These are phyloP conservation scores for Plasmopara halstedii DNA, from an alignment of 352 stramenopile species.

Conservation along the genomic window DNA sequence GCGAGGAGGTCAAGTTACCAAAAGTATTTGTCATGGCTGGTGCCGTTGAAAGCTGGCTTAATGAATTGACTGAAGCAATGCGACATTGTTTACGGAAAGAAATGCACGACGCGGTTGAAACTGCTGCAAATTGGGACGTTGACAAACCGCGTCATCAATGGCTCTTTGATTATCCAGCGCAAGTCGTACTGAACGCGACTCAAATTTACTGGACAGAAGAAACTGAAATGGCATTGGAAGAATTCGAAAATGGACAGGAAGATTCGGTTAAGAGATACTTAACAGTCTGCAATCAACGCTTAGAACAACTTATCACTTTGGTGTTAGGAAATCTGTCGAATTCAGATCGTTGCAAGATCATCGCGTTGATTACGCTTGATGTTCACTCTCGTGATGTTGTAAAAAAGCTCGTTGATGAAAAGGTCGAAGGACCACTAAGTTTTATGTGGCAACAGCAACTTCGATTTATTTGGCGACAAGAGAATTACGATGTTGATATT, in stretches of 20 bases:
- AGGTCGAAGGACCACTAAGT: constrained; percentile 80
- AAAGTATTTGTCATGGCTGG: constrained; percentile 80
- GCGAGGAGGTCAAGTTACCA: constrained; percentile 51
- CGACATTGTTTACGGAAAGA: constrained; percentile 74
- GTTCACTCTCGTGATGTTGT: constrained; percentile 93
- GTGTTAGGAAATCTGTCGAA: constrained; percentile 85
- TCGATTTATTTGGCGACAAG: constrained; percentile 87
- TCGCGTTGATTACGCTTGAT: constrained; percentile 95
- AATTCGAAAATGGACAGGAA: constrained; percentile 85
- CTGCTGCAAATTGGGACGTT: constrained; percentile 89
- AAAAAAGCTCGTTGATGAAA: constrained; percentile 81
- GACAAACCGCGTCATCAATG: constrained; percentile 95
- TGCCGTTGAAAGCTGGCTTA: constrained; percentile 82
- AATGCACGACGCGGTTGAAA: constrained; percentile 85
- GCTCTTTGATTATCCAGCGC: constrained; percentile 95
- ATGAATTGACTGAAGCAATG: constrained; percentile 83
- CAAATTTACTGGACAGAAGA: constrained; percentile 96
- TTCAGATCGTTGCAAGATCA: constrained; percentile 90
- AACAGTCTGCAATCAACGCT: constrained; percentile 64
- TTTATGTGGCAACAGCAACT: constrained; percentile 87
- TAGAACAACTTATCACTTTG: constrained; percentile 90
- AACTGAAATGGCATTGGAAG: constrained; percentile 87
- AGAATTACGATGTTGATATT: constrained; percentile 93
- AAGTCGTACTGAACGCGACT: constrained; percentile 82
- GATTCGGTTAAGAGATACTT: constrained; percentile 83